A percentile compares a stretch with the other conserved stretches of the same genome.
Conservation (phyloP, 2,329 filamentous ascomycete species). For the Exophiala viscosa region DNA sequence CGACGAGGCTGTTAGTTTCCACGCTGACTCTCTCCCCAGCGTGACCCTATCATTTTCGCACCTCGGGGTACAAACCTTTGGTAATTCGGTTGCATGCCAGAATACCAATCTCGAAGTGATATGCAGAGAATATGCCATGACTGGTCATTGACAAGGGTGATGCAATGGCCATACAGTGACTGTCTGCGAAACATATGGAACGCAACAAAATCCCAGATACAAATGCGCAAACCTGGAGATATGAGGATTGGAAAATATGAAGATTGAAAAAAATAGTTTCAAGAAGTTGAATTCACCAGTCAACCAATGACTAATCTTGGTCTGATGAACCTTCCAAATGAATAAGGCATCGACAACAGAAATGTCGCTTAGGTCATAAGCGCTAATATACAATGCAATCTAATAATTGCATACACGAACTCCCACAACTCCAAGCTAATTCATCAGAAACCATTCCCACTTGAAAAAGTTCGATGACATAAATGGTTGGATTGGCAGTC, state of each 20-base stretch:
- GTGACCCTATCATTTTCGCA: neutral
- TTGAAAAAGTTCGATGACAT: neutral
- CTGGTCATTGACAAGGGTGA: neutral
- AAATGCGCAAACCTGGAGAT: too few relatives aligned
- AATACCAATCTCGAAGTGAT: neutral
- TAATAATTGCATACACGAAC: neutral
- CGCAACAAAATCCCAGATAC: too few relatives aligned
- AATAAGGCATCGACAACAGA: neutral
- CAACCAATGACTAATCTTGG: neutral
- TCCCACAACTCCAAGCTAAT: constrained; percentile 1
- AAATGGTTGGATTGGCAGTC: neutral
- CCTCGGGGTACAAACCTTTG: too few relatives aligned
- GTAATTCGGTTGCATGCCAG: too few relatives aligned
- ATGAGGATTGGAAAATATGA: too few relatives aligned
- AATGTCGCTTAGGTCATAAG: neutral
- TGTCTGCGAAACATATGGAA: too few relatives aligned
- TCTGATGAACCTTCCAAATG: neutral
- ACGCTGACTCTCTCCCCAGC: neutral
- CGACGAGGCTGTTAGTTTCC: constrained; percentile 2
- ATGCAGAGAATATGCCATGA: neutral
- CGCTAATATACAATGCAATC: neutral
- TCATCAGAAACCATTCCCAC: too few relatives aligned
- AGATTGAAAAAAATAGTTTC: too few relatives aligned
- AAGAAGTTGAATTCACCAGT: too few relatives aligned
- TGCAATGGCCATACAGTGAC: too few relatives aligned